Percentiles rank a stretch among this genome's conserved stretches.
Conservation (phyloP, 192 early-diverging fungal genomes). For the Entomortierella beljakovae region DNA sequence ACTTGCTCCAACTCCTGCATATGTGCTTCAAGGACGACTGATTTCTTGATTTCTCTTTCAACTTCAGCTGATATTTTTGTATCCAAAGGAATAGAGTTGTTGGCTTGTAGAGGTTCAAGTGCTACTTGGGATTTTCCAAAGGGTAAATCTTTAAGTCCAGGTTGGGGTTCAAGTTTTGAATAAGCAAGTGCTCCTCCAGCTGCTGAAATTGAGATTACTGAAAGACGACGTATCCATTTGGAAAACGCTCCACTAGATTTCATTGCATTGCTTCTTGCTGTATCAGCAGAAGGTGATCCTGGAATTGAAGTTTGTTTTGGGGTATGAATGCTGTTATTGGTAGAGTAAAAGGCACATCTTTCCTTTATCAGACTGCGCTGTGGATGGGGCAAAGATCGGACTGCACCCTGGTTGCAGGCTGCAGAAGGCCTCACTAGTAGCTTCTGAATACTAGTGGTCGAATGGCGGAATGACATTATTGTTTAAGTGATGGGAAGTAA, state of each 20-base stretch:
- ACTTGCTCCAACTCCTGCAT: conserved; percentile 36
- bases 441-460: not conserved
- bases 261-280: not conserved
- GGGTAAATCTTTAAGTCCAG: too few relatives aligned
- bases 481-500: not conserved
- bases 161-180: conserved; percentile 30
- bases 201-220: conserved; percentile 40
- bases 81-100: conserved; percentile 8
- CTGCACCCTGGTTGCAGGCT: not conserved
- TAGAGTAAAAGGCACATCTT: conserved; percentile 10
- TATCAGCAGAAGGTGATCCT: not conserved
- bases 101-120: too few relatives aligned
- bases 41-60: conserved; percentile 28
- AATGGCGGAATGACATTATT: not conserved
- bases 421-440: not conserved
- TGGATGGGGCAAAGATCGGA: not conserved
- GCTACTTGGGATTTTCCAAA: too few relatives aligned
- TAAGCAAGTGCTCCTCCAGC: conserved; percentile 43
- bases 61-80: conserved; percentile 9
- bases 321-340: not conserved
- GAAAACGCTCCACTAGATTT: not conserved
- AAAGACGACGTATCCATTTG: conserved; percentile 29
- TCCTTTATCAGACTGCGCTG: not conserved
- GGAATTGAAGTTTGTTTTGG: not conserved
- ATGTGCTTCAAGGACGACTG: conserved; percentile 29